Base-by-base conservation (phyloP, 805 yeast species). In the Metschnikowia kunwiensis region DNA sequence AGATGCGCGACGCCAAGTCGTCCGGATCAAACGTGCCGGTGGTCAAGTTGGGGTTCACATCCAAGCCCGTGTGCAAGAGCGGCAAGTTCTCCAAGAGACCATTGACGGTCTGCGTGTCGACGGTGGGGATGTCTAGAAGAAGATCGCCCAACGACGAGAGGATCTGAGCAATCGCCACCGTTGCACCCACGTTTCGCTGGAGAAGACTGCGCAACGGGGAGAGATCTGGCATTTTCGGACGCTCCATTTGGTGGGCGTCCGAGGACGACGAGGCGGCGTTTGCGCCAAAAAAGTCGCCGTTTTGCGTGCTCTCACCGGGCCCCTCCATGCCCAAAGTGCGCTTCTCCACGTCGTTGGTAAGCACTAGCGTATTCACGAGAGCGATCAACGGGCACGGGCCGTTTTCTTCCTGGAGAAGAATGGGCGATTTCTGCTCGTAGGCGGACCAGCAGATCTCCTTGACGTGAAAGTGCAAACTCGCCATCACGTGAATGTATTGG, bases 331-430 rank as follows among this genome's bases (percentile, higher is more conserved):
- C 40, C 11, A 26, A 15, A 2, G 34, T 36, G n/a, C 40, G 40
- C 10, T 31, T 17, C 13, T 21, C 36, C 14, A 36, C 17, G 38
- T 72, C 78, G 31, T 57, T 49, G 3, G 77, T 62, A 13, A 88
- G 57, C 5, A 86, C 55, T 11, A 89, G 55, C 0, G 86, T 74
- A 54, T 89, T 89, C 32, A 78, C 71, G 26, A 89, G 61, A 0
- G 96, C 89, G 10, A 89, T 72, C 24, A 89, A 58, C 2, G 95
- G 94, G 54, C 96, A 88, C 0, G 96, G 95, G 0, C 96, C 96
- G 52, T 87, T 86, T 31, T 63, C 68, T 44, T 86, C 85, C 62
- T 88, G 96, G 14, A 86, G 59, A 3, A 89, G 61, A 22, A 88
- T 76, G 27, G 77, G 77, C 39, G 80, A 70, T 45, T 39, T 44